Conservation (phyloP, 495 filamentous ascomycete genomes). For the Cetradonia linearis region DNA sequence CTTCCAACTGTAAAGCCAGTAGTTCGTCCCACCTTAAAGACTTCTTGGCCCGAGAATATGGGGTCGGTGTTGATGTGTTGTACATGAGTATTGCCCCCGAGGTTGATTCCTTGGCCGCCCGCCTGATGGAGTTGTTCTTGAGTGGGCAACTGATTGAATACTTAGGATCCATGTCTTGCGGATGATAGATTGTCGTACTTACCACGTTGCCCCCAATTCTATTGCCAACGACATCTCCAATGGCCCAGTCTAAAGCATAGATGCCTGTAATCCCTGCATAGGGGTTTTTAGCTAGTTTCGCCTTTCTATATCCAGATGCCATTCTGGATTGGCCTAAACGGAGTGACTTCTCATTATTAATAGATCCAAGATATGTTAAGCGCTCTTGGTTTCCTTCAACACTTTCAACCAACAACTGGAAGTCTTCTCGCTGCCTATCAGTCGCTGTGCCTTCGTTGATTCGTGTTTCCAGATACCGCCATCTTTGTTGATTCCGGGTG, state of each 20-base stretch:
- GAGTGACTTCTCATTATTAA: not conserved
- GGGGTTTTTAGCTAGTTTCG: not conserved
- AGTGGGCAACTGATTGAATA: not conserved
- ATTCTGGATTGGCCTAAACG: not conserved
- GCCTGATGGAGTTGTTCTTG: not conserved
- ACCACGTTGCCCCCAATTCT: not conserved
- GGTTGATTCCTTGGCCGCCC: not conserved
- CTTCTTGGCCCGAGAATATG: not conserved
- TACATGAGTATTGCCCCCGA: not conserved
- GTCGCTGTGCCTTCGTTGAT: not conserved
- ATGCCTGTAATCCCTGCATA: not conserved
- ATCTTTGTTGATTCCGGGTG: not conserved
- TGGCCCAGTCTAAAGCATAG: not conserved
- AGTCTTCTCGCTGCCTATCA: not conserved
- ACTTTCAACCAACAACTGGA: not conserved
- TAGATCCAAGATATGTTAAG: not conserved
- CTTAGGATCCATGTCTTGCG: not conserved
- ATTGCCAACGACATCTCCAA: not conserved
- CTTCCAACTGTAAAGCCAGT: not conserved
- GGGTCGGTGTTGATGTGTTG: not conserved
- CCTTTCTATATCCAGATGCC: not conserved
- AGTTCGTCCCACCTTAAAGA: not conserved
- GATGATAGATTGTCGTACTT: not conserved
- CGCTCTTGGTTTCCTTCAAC: not conserved
- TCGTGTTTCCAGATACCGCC: not conserved